Evolutionary conservation across 106 monocot species (phyloP), one percentile per base, ranked within the genome.

Genomic region (Hemerocallis citrina): DNA sequence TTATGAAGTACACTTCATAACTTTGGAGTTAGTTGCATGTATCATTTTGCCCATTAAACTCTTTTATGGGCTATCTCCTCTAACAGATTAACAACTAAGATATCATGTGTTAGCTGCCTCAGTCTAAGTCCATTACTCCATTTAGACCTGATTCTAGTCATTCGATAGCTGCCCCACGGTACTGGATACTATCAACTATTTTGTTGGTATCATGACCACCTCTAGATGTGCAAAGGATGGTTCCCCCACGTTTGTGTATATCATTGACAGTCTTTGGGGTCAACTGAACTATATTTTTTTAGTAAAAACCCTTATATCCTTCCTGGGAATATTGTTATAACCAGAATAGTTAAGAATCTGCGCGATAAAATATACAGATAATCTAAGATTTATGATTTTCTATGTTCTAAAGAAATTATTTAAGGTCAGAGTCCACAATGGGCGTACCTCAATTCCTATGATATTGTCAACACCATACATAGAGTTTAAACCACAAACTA

Each of bases 381-480:
- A 23, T 37, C 10, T 16, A 44, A 55, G 31, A 6, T 5, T 32
- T n/a, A 34, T 30, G 13, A 31, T 16, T 33, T 34, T 44, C 44
- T 55, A 3, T 55, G 13, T 34, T n/a, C 55, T 55, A 15, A 20
- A 59, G 20, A 23, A 35, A 59, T 24, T 32, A 38, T 38, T 22
- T 59, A 38, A 59, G 34, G 22, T 21, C 6, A 7, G 13, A 3
- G 38, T 35, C 22, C 37, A 59, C 35, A 8, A 38, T 37, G 1
- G 4, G 16, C 74, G 39, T 30, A 76, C 81, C 73, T 81, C 66
- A 50, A 81, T 81, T 19, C 81, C 81, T 34, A 81, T 55, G 34
- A 77, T 59, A 32, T 69, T 72, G 34, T 29, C 73, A 31, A 81
- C 77, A 52, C 81, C 81, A 73, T 81, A 81, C 81, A 81, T 81